These are phyloP conservation scores for Schizonepeta tenuifolia DNA, from an alignment of 257 asterid genomes.

Conservation along the genomic window DNA sequence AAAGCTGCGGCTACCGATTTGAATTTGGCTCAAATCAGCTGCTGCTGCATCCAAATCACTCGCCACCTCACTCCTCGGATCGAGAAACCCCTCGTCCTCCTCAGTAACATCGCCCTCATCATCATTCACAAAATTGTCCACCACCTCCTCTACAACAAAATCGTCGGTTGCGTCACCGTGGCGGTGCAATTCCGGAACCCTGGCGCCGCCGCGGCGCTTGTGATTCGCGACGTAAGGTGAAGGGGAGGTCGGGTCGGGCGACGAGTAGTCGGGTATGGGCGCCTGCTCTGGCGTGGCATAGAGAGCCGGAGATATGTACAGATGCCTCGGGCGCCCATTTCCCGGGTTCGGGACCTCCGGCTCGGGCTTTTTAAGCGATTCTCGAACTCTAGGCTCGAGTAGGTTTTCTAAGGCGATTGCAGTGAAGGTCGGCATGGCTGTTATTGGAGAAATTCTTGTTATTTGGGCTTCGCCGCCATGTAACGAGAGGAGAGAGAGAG, in stretches of 20 bases:
- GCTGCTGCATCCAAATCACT: conserved; percentile 41
- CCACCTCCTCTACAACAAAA: conserved; percentile 31
- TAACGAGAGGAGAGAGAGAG: not conserved
- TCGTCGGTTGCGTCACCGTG: conserved; percentile 25
- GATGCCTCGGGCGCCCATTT: conserved; percentile 49
- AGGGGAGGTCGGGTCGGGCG: conserved; percentile 56
- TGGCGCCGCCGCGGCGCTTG: conserved; percentile 69
- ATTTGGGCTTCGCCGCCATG: conserved; percentile 37
- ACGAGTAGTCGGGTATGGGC: conserved; percentile 56
- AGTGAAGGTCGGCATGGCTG: conserved; percentile 65
- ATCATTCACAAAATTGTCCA: conserved; percentile 33
- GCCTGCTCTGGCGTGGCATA: conserved; percentile 76
- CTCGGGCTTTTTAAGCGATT: conserved; percentile 42
- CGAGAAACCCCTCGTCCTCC: conserved; percentile 44
- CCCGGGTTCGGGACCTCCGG: conserved; percentile 30
- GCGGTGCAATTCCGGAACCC: conserved; percentile 33
- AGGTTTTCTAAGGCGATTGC: conserved; percentile 54
- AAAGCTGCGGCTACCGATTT: conserved; percentile 59
- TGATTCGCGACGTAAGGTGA: conserved; percentile 81
- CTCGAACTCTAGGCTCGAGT: conserved; percentile 56
- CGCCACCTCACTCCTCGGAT: conserved; percentile 45
- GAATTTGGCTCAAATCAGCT: conserved; percentile 35
- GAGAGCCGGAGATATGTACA: conserved; percentile 74
- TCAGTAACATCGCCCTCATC: conserved; percentile 33
- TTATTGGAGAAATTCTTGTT: not conserved